Base-by-base conservation (phyloP, 2,329 filamentous ascomycete species). In the Hirsutella minnesotensis region DNA sequence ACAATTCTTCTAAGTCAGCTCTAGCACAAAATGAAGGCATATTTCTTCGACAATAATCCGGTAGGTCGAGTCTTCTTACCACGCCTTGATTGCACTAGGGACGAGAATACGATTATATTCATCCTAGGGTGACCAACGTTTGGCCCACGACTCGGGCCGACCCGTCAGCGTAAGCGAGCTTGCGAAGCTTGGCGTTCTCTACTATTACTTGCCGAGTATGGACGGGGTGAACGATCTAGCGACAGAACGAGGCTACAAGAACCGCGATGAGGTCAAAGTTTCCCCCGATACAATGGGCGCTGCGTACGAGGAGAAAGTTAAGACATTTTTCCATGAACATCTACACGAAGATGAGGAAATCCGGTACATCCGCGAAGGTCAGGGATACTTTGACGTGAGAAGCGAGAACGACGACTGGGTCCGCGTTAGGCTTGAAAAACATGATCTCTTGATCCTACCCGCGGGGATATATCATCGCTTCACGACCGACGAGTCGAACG, bases 321-420 rank as follows among this genome's bases (percentile, higher is more conserved):
- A 87, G 68, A 78, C 66, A 51, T 98, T 98, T 70, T 98, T 96
- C 69, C 63, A 84, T 54, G 92, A 98, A 72, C 92, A 98, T 62
- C 64, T 98, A 55, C 92, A 98, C 60, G 92, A 98, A 68, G 92
- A 98, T 53, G 92, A 98, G 68, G 92, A 98, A 73, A 98, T 98
- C 51, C 74, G 92, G 39, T 98, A 95, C 57, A 89, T 98, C 51
- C 72, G 87, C 27, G 89, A 83, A 47, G 92, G 92, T 0, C 75
- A 77, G 43, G 92, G 92, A 0, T 98, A 84, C 63, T 98, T 98
- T 59, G 92, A 98, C 64, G 89, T 98, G 3, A 72, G 92, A 39
- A 82, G 79, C 56, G 71, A 83, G 61, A 77, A 75, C 18, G 90
- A 96, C 57, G 79, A 84, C 51, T 98, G 92, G 92, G 78, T 98